Evolutionary conservation across 108 stramenopile species (phyloP).

Genomic region (Skeletonema menzelii): DNA sequence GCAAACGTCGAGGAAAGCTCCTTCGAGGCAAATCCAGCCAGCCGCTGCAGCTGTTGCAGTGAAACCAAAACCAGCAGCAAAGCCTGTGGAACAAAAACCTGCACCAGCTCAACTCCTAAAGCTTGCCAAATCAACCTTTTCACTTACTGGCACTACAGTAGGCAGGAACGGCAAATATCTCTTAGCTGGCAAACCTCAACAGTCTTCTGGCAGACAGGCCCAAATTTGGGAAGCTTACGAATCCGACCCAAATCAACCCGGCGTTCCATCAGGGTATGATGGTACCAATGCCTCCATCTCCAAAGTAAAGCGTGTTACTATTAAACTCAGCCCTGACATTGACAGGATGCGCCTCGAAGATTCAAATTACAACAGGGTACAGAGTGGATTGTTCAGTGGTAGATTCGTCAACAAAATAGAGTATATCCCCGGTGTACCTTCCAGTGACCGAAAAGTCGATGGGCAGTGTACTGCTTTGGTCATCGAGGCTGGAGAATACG

Average conservation of each 20-base stretch:
- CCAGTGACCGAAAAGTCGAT: constrained; percentile 32
- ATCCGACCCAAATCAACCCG: constrained; percentile 25
- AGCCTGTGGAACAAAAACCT: background rate
- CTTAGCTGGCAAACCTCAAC: constrained; percentile 45
- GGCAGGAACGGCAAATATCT: constrained; percentile 42
- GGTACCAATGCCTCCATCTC: constrained; percentile 29
- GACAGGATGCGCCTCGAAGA: constrained; percentile 45
- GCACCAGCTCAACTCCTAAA: constrained; percentile 23
- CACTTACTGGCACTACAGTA: constrained; percentile 33
- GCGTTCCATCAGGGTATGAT: constrained; percentile 25
- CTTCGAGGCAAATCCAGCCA: background rate
- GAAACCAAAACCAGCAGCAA: background rate
- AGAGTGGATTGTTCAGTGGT: constrained; percentile 37
- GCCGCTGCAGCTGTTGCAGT: constrained; percentile 7
- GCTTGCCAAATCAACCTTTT: constrained; percentile 36
- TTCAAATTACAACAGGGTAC: constrained; percentile 52
- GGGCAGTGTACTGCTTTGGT: constrained; percentile 47
- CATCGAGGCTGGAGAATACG: constrained; percentile 56
- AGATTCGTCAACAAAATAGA: constrained; percentile 53
- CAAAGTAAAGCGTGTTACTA: constrained; percentile 29
- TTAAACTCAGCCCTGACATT: constrained; percentile 42
- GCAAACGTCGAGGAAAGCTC: background rate
- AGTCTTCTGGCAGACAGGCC: constrained; percentile 39
- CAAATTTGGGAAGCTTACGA: constrained; percentile 47
- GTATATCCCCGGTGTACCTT: constrained; percentile 22